Evolutionary conservation across 2,329 filamentous ascomycete genomes (phyloP).

Genomic region (Cercospora citrullina): DNA sequence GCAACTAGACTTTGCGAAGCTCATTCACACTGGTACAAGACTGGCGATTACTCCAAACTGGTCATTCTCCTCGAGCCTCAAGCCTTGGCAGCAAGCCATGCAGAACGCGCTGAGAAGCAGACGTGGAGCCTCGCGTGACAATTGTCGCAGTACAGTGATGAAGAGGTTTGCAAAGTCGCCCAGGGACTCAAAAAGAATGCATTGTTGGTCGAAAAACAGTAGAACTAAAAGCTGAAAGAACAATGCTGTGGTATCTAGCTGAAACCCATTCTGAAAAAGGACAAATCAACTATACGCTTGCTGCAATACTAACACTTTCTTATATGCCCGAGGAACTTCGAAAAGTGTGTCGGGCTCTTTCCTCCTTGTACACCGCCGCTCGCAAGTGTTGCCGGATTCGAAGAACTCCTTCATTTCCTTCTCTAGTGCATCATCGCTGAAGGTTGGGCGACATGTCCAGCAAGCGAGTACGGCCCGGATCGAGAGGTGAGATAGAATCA

Average conservation of each 20-base stretch:
- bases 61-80: too few relatives aligned
- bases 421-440: not conserved
- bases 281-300: conserved; percentile 5
- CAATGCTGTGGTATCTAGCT: conserved; percentile 9
- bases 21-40: not conserved
- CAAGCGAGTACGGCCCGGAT: conserved; percentile 10
- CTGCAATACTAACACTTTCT: conserved; percentile 3
- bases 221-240: not conserved
- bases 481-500: conserved; percentile 9
- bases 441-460: not conserved
- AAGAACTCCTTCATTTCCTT: not conserved
- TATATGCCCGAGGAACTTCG: not conserved
- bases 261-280: not conserved
- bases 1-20: not conserved
- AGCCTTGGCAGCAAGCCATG: too few relatives aligned
- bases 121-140: not conserved
- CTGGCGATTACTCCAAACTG: not conserved
- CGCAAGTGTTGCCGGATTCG: not conserved
- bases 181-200: not conserved
- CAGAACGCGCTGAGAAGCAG: not conserved
- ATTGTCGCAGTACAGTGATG: not conserved
- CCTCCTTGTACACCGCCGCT: not conserved
- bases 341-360: not conserved
- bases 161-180: not conserved
- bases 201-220: not conserved